A percentile compares a stretch with the other conserved stretches of the same genome.
Evolutionary conservation across 345 rosid genomes (phyloP).

Genomic region (Corymbia maculata): DNA sequence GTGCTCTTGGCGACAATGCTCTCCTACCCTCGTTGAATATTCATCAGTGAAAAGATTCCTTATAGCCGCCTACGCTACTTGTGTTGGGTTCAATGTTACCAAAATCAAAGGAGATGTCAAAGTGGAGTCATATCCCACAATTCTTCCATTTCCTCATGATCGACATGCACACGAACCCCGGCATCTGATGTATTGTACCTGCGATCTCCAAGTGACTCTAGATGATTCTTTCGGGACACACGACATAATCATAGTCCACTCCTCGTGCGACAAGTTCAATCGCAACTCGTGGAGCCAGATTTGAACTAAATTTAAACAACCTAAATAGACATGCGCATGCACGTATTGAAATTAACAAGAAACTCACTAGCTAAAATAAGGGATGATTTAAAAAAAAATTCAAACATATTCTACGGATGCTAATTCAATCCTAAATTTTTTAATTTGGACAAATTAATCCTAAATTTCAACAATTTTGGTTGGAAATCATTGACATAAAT

Average conservation of each 20-base stretch:
- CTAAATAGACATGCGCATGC: not conserved
- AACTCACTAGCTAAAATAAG: not conserved
- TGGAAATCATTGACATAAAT: too few species aligned
- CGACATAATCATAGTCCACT: not conserved
- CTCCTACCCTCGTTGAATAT: not conserved
- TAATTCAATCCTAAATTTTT: too few species aligned
- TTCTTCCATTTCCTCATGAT: not conserved
- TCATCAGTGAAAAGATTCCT: not conserved
- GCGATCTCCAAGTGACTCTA: not conserved
- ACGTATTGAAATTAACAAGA: not conserved
- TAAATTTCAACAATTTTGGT: too few species aligned
- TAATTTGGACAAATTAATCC: too few species aligned
- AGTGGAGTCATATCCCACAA: not conserved
- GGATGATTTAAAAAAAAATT: too few species aligned
- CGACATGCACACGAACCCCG: not conserved
- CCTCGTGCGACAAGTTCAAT: not conserved
- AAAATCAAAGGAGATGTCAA: not conserved
- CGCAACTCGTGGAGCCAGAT: not conserved
- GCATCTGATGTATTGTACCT: not conserved
- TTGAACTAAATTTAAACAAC: not conserved
- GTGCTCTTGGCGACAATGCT: not conserved
- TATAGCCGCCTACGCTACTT: too few species aligned
- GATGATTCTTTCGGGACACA: not conserved
- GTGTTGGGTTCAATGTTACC: not conserved
- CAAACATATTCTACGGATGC: too few species aligned